A percentile compares a stretch with the other conserved stretches of the same genome.
Conservation (phyloP, 768 basidiomycete genomes). For the Lactarius pseudohatsudake region DNA sequence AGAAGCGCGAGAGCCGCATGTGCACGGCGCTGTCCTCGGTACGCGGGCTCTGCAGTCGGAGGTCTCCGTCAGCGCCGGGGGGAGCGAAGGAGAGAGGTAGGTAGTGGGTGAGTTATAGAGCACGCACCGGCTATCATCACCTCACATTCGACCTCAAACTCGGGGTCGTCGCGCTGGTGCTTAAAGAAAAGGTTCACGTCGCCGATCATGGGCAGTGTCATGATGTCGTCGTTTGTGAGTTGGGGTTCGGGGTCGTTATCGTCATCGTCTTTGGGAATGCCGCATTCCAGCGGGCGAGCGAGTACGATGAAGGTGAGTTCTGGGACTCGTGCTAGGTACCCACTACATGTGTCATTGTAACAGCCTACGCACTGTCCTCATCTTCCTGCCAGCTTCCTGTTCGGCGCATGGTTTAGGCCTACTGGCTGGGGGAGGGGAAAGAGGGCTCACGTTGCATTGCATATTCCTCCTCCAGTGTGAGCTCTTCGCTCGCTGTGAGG, state of each 20-base stretch:
- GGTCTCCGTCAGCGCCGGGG: too few species aligned
- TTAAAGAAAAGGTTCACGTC: conserved; percentile 92
- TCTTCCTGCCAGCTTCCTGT: conserved; percentile 85
- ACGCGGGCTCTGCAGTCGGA: conserved; percentile 54
- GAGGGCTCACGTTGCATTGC: conserved; percentile 77
- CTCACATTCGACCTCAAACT: conserved; percentile 78
- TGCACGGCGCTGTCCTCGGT: conserved; percentile 69
- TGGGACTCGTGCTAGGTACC: conserved; percentile 32
- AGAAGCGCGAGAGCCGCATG: conserved; percentile 61
- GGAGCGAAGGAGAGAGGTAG: not conserved
- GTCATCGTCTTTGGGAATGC: not conserved
- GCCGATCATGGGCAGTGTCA: conserved; percentile 69
- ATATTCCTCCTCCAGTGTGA: conserved; percentile 77
- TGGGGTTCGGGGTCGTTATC: conserved; percentile 1
- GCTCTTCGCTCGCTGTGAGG: conserved; percentile 82
- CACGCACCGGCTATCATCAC: conserved; percentile 86
- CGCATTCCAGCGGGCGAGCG: conserved; percentile 39
- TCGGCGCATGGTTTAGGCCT: not conserved
- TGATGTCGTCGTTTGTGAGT: conserved; percentile 35
- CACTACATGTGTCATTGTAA: not conserved
- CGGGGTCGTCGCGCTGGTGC: conserved; percentile 39
- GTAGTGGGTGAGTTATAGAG: not conserved
- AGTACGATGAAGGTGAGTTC: conserved; percentile 91
- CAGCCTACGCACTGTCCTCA: conserved; percentile 61
- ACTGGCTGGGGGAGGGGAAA: not conserved